Evolutionary conservation across 768 basidiomycete genomes (phyloP).

Genomic region (Tylopilus cervinicoccineus): DNA sequence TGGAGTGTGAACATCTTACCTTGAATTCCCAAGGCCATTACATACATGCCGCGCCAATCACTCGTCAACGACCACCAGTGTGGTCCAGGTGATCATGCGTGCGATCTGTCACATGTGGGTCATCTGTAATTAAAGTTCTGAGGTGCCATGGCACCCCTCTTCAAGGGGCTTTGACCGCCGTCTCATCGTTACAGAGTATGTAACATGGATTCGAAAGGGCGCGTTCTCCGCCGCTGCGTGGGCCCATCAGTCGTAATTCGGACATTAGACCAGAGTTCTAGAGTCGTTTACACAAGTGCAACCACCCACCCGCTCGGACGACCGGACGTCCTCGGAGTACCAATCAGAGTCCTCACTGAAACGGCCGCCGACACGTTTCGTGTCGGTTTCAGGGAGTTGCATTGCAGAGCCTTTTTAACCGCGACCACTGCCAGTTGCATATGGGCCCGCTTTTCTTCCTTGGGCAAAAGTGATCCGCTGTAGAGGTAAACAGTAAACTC

Average conservation of each 20-base stretch:
- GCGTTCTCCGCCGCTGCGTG: neutral
- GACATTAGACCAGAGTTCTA: neutral
- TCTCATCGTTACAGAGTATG: too few species aligned
- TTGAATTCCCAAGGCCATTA: neutral
- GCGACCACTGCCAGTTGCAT: neutral
- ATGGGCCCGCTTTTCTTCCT: neutral
- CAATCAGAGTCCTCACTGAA: neutral
- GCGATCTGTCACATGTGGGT: neutral
- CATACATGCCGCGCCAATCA: too few species aligned
- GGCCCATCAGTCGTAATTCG: neutral
- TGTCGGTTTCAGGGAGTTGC: neutral
- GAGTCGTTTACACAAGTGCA: too few species aligned
- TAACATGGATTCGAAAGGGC: too few species aligned
- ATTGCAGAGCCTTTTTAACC: neutral
- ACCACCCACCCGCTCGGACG: too few species aligned
- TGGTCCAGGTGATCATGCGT: neutral
- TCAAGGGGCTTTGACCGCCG: too few species aligned
- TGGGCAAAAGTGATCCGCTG: neutral
- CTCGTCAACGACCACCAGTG: too few species aligned
- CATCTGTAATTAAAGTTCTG: too few species aligned
- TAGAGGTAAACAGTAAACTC: neutral
- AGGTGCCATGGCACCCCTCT: too few species aligned
- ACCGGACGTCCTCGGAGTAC: neutral
- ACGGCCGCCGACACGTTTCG: neutral
- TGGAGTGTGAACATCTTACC: slow-evolving; percentile 2